Conservation (phyloP, 768 basidiomycete species). For the Scleroderma bovista region DNA sequence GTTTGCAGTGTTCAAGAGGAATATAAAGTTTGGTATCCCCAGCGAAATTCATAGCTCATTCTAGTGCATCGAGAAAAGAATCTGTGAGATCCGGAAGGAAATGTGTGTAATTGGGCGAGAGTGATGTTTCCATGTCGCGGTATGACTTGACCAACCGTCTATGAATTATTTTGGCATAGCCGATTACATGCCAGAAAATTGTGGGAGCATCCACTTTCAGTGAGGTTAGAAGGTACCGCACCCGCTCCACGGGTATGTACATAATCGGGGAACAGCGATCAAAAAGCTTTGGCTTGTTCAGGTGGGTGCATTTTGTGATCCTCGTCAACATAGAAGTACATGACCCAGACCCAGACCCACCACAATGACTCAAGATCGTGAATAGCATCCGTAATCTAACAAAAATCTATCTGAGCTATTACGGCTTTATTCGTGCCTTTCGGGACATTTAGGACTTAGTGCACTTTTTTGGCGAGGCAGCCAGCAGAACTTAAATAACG, state of each 20-base stretch:
- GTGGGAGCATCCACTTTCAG: neutral
- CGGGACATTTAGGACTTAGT: too few species aligned
- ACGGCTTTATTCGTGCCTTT: too few species aligned
- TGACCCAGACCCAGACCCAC: neutral
- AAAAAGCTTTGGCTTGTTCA: neutral
- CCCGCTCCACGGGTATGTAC: neutral
- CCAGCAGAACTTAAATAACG: too few species aligned
- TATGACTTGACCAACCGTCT: neutral
- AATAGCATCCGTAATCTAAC: too few species aligned
- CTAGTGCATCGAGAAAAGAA: neutral
- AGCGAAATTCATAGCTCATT: neutral
- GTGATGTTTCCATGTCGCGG: neutral
- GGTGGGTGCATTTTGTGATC: neutral
- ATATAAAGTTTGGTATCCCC: neutral
- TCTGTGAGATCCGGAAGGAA: neutral
- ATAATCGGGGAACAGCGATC: neutral
- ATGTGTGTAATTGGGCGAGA: conserved; percentile 10
- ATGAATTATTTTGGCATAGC: conserved; percentile 5
- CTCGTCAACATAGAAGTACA: conserved; percentile 1
- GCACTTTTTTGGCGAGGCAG: too few species aligned
- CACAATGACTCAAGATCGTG: conserved; percentile 2
- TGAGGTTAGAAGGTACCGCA: neutral
- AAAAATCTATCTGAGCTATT: too few species aligned
- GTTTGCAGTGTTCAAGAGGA: neutral
- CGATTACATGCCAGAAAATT: conserved; percentile 2